A percentile compares a stretch with the other conserved stretches of the same genome.
phyloP scores from a whole-genome alignment of 2,329 filamentous ascomycete genomes.

The Aurifilum marmelostoma region DNA sequence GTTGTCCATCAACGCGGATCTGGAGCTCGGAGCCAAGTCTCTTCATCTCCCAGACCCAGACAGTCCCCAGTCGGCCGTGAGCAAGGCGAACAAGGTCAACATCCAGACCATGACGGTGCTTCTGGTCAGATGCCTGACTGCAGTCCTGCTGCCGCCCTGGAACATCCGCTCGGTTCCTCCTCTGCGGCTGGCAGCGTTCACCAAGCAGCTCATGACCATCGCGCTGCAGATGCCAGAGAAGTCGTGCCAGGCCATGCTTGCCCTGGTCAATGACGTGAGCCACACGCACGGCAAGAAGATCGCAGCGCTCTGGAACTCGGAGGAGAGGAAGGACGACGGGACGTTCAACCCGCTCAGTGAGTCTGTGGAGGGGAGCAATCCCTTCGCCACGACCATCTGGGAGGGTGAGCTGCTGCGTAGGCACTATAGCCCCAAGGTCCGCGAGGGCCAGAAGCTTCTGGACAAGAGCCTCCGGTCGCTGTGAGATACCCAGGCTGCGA shows the following conservation, averaged over 20 bases:
- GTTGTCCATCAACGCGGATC: slow-evolving; percentile 78
- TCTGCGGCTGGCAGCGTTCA: slow-evolving; percentile 84
- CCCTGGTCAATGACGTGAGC: slow-evolving; percentile 75
- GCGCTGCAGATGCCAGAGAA: slow-evolving; percentile 90
- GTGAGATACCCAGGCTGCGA: slow-evolving; percentile 27
- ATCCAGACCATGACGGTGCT: slow-evolving; percentile 93
- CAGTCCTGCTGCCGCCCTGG: slow-evolving; percentile 76
- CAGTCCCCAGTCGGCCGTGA: slow-evolving; percentile 44
- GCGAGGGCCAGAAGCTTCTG: slow-evolving; percentile 71
- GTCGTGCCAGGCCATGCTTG: slow-evolving; percentile 77
- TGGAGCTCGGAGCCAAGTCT: slow-evolving; percentile 79
- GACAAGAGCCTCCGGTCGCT: slow-evolving; percentile 62
- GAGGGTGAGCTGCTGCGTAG: slow-evolving; percentile 84
- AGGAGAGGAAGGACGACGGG: slow-evolving; percentile 90
- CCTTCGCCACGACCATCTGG: slow-evolving; percentile 89
- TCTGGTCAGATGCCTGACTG: slow-evolving; percentile 82
- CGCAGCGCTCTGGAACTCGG: slow-evolving; percentile 87
- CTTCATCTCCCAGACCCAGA: slow-evolving; percentile 71
- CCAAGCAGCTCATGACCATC: slow-evolving; percentile 84
- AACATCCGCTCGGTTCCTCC: slow-evolving; percentile 77
- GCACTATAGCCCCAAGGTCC: slow-evolving; percentile 86
- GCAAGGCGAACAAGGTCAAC: slow-evolving; percentile 71
- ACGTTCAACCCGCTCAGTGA: slow-evolving; percentile 74
- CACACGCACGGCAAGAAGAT: slow-evolving; percentile 84
- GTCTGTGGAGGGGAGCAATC: slow-evolving; percentile 84